These are phyloP conservation scores for Fusarium anthophilum DNA, from an alignment of 2,329 filamentous ascomycete genomes.

Conservation along the genomic window DNA sequence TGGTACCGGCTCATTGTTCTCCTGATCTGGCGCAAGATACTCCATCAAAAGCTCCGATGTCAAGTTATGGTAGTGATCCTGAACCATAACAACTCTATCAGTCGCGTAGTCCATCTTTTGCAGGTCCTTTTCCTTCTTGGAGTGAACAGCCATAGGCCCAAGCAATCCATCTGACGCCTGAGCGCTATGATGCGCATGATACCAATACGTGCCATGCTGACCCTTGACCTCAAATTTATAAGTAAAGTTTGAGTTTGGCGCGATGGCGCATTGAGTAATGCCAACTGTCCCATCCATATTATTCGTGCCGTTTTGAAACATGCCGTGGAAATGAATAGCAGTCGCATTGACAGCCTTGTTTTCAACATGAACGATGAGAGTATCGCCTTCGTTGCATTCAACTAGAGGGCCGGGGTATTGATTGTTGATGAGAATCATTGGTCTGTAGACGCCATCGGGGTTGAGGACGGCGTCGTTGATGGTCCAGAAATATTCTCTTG, in stretches of 20 bases:
- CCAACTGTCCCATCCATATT: conserved; percentile 77
- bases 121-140: conserved; percentile 53
- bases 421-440: conserved; percentile 77
- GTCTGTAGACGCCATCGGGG: conserved; percentile 67
- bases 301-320: conserved; percentile 80
- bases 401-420: conserved; percentile 79
- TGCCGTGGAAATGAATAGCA: conserved; percentile 79
- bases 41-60: conserved; percentile 60
- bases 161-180: conserved; percentile 76
- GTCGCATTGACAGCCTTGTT: conserved; percentile 75
- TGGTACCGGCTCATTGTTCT: conserved; percentile 72
- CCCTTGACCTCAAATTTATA: conserved; percentile 73
- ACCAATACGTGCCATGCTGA: conserved; percentile 63
- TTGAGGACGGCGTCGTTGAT: conserved; percentile 66
- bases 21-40: conserved; percentile 64
- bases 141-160: conserved; percentile 73
- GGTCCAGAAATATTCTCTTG: conserved; percentile 68
- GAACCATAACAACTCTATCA: conserved; percentile 73
- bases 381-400: conserved; percentile 78
- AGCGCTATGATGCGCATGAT: conserved; percentile 72
- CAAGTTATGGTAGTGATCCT: conserved; percentile 76
- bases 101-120: conserved; percentile 45
- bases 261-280: conserved; percentile 73
- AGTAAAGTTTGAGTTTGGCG: conserved; percentile 68
- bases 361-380: conserved; percentile 72